phyloP scores from a whole-genome alignment of 2,329 filamentous ascomycete species.

The Myrmaecium sp. region DNA sequence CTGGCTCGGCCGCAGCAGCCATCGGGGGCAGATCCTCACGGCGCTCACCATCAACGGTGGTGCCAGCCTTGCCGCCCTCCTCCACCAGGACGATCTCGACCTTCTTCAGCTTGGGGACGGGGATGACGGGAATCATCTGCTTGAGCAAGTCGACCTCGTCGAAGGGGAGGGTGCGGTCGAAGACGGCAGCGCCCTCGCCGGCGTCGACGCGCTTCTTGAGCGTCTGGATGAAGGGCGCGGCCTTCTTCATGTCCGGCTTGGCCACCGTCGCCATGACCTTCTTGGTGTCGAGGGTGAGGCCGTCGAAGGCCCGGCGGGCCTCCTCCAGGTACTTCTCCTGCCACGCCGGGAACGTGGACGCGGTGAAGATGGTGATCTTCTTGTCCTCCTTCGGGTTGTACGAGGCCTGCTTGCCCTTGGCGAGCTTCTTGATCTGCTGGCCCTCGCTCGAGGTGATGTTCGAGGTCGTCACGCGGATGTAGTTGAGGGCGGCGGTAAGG shows the following conservation, averaged over 20 bases:
- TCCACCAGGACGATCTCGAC: conserved; percentile 58
- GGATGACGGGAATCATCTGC: conserved; percentile 65
- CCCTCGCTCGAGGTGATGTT: conserved; percentile 79
- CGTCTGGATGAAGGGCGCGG: conserved; percentile 86
- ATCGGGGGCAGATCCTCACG: conserved; percentile 37
- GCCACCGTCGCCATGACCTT: conserved; percentile 59
- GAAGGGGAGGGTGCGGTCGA: conserved; percentile 73
- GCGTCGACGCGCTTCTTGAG: conserved; percentile 67
- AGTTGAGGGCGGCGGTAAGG: conserved; percentile 65
- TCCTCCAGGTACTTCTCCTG: conserved; percentile 80
- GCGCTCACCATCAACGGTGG: conserved; percentile 41
- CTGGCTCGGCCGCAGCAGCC: conserved; percentile 65
- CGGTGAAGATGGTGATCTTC: conserved; percentile 73
- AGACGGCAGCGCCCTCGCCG: conserved; percentile 52
- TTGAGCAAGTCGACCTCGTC: conserved; percentile 61
- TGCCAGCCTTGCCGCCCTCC: conserved; percentile 50
- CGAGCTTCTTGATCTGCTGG: conserved; percentile 68
- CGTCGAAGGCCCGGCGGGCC: conserved; percentile 53
- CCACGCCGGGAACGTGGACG: conserved; percentile 70
- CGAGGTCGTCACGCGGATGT: conserved; percentile 56
- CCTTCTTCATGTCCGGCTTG: conserved; percentile 91
- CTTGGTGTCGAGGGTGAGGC: conserved; percentile 58
- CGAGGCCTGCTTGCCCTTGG: conserved; percentile 70
- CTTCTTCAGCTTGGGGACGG: conserved; percentile 47
- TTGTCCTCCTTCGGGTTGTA: conserved; percentile 90